Conservation (phyloP, 2,329 filamentous ascomycete species). For the Sclerotinia trifoliorum region DNA sequence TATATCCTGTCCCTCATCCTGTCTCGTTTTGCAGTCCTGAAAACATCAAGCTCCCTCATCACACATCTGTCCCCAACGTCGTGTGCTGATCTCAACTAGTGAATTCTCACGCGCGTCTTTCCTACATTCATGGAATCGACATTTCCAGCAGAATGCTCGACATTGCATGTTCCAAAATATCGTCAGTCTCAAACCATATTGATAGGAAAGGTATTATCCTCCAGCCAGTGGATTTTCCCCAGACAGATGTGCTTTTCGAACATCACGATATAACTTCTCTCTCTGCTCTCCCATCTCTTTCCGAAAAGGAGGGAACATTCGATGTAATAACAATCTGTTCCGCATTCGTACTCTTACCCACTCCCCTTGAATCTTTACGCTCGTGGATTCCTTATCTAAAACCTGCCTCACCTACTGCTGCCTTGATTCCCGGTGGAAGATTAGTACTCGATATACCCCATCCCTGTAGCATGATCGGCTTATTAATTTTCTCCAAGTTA, state of each 20-base stretch:
- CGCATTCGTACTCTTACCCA: background rate
- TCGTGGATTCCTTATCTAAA: conserved; percentile 11
- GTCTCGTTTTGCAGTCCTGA: too few relatives aligned
- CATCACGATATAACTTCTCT: background rate
- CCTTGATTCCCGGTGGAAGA: background rate
- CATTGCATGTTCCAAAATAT: background rate
- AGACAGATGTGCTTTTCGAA: background rate
- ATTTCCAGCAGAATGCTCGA: conserved; percentile 4
- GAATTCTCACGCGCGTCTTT: background rate
- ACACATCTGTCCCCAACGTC: too few relatives aligned
- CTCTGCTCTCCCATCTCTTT: background rate
- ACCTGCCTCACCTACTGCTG: background rate
- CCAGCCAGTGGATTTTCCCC: background rate
- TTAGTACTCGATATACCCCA: conserved; percentile 5
- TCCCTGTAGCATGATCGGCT: background rate
- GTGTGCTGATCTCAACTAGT: background rate
- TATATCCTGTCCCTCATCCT: too few relatives aligned
- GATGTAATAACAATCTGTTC: conserved; percentile 11
- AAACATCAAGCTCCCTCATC: too few relatives aligned
- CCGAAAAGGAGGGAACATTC: background rate
- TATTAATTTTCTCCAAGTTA: background rate
- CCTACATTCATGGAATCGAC: conserved; percentile 1
- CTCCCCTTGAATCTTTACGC: background rate
- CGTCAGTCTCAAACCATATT: background rate
- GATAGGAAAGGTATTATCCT: background rate